Conservation (phyloP, 208 protist genomes). For the Endotrypanum monterogeii region DNA sequence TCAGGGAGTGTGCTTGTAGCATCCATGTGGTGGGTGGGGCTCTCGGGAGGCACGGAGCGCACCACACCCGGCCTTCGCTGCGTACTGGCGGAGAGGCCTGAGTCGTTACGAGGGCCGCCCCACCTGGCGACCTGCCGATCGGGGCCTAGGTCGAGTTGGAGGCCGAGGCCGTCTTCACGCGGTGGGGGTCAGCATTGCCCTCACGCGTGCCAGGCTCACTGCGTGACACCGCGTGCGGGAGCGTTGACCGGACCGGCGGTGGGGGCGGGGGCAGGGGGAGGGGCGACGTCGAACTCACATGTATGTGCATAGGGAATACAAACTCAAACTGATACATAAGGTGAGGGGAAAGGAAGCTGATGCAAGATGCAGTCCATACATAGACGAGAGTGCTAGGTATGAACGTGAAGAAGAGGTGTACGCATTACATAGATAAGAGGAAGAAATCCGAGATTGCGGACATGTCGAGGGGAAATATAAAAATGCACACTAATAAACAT, state of each 20-base stretch:
- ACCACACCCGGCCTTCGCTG: background rate
- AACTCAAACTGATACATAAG: background rate
- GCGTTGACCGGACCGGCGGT: background rate
- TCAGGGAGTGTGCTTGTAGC: background rate
- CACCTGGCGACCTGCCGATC: background rate
- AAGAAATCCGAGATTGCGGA: background rate
- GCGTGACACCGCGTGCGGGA: background rate
- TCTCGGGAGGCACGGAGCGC: background rate
- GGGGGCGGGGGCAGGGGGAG: background rate
- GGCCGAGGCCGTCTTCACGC: background rate
- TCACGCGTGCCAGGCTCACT: background rate
- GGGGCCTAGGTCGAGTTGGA: background rate
- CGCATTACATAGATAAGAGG: background rate
- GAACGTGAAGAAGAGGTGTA: background rate
- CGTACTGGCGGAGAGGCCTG: background rate
- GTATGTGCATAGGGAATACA: background rate
- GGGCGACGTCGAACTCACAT: background rate
- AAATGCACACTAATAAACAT: background rate
- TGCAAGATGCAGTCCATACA: background rate
- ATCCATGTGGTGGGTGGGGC: background rate
- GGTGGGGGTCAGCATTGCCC: background rate
- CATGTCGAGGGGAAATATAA: background rate
- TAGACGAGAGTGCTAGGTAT: background rate
- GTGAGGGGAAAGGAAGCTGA: background rate
- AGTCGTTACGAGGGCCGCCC: background rate